Evolutionary conservation across 2,329 filamentous ascomycete species (phyloP).

Genomic region (Pseudopithomyces chartarum): DNA sequence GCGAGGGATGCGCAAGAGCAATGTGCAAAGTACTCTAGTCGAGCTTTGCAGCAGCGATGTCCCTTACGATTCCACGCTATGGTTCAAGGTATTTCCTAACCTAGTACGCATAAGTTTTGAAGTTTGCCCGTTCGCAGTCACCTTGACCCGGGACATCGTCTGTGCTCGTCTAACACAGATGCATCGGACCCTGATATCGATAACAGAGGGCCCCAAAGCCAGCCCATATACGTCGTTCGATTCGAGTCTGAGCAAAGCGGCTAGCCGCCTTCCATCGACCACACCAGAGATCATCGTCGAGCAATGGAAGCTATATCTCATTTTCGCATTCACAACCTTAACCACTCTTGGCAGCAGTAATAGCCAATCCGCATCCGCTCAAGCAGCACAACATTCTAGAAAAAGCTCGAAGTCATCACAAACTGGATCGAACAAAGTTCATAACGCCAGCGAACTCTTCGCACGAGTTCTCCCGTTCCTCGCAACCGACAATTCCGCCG

Average conservation of each 20-base stretch:
- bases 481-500: conserved; percentile 76
- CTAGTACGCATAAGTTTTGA: conserved; percentile 89
- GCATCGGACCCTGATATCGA: conserved; percentile 78
- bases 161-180: conserved; percentile 92
- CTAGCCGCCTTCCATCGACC: conserved; percentile 64
- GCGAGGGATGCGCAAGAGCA: conserved; percentile 83
- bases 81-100: conserved; percentile 98
- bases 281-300: conserved; percentile 89
- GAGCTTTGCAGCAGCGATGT: conserved; percentile 95
- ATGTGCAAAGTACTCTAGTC: conserved; percentile 82
- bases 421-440: conserved; percentile 75
- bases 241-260: conserved; percentile 62
- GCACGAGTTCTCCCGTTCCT: conserved; percentile 88
- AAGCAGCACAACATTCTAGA: conserved; percentile 73
- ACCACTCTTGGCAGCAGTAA: conserved; percentile 72
- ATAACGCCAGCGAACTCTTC: conserved; percentile 87
- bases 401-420: conserved; percentile 77
- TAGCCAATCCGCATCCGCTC: conserved; percentile 61
- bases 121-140: conserved; percentile 88
- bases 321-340: conserved; percentile 95
- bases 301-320: conserved; percentile 97
- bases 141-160: conserved; percentile 86
- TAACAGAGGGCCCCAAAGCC: conserved; percentile 69
- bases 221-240: conserved; percentile 63
- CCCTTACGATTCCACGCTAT: conserved; percentile 90